These are phyloP conservation scores for Acacia pycnantha DNA, from an alignment of 331 rosid genomes.

Conservation along the genomic window DNA sequence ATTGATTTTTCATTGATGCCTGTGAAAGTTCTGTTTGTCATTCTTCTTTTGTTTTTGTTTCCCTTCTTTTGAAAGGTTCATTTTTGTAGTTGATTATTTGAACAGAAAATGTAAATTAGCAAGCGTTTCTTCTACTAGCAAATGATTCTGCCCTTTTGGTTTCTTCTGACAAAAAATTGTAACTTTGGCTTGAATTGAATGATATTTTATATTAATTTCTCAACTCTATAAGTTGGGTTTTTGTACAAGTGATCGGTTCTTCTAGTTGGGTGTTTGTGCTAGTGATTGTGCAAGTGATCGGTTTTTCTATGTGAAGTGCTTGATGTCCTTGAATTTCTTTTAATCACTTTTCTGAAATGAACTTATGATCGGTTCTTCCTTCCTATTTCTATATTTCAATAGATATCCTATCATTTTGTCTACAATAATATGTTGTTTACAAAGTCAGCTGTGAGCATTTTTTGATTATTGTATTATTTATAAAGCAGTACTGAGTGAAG, in stretches of 20 bases:
- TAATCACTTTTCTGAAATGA: neutral
- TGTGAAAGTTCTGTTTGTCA: neutral
- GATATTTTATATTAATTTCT: neutral
- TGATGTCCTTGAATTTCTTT: neutral
- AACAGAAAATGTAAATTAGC: neutral
- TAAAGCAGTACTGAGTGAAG: neutral
- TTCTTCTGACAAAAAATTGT: neutral
- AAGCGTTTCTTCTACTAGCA: neutral
- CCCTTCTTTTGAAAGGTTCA: neutral
- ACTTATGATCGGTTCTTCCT: neutral
- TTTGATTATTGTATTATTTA: constrained; percentile 2
- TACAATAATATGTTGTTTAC: neutral
- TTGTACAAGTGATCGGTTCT: neutral
- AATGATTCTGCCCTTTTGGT: neutral
- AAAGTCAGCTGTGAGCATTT: constrained; percentile 10
- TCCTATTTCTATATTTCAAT: constrained; percentile 11
- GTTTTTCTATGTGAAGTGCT: neutral
- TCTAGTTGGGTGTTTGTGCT: neutral
- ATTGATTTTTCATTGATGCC: neutral
- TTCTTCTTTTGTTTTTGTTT: neutral
- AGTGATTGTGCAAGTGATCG: neutral
- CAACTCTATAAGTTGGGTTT: neutral
- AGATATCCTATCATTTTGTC: neutral
- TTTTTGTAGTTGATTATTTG: neutral
- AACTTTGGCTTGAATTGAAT: neutral